These are phyloP conservation scores for Phaeodactylum tricornutum DNA, from an alignment of 108 stramenopile genomes.

Conservation along the genomic window DNA sequence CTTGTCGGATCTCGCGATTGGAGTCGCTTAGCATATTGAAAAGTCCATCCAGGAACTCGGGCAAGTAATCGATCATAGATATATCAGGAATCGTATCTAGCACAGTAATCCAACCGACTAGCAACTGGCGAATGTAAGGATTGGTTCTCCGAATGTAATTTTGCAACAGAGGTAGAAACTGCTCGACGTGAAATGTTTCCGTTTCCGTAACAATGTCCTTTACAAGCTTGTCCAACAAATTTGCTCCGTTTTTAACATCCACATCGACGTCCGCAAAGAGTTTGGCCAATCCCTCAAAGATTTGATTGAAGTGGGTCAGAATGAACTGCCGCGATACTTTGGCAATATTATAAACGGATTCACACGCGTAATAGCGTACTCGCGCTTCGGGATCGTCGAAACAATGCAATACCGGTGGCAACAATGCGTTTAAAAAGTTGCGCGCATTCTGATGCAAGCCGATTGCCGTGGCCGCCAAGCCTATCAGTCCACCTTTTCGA, in stretches of 20 bases:
- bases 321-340: slow-evolving; percentile 89
- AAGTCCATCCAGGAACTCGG: slow-evolving; percentile 93
- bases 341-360: slow-evolving; percentile 95
- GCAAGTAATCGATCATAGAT: slow-evolving; percentile 91
- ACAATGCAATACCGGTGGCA: slow-evolving; percentile 95
- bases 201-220: slow-evolving; percentile 97
- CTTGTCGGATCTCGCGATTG: slow-evolving; percentile 91
- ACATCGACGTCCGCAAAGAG: slow-evolving; percentile 95
- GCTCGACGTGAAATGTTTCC: slow-evolving; percentile 86
- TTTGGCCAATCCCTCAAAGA: slow-evolving; percentile 94
- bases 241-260: slow-evolving; percentile 97
- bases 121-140: slow-evolving; percentile 93
- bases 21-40: slow-evolving; percentile 97
- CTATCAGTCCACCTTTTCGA: slow-evolving; percentile 97
- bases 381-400: slow-evolving; percentile 96
- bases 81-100: slow-evolving; percentile 94
- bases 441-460: slow-evolving; percentile 75
- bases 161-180: slow-evolving; percentile 92
- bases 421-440: slow-evolving; percentile 65
- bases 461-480: slow-evolving; percentile 92
- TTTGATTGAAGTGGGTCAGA: slow-evolving; percentile 83
- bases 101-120: slow-evolving; percentile 97
- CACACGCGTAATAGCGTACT: slow-evolving; percentile 98
- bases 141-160: slow-evolving; percentile 92
- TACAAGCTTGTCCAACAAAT: slow-evolving; percentile 87